Evolutionary conservation across 1,284 basidiomycete species (phyloP).

Genomic region (Melampsora medusae): DNA sequence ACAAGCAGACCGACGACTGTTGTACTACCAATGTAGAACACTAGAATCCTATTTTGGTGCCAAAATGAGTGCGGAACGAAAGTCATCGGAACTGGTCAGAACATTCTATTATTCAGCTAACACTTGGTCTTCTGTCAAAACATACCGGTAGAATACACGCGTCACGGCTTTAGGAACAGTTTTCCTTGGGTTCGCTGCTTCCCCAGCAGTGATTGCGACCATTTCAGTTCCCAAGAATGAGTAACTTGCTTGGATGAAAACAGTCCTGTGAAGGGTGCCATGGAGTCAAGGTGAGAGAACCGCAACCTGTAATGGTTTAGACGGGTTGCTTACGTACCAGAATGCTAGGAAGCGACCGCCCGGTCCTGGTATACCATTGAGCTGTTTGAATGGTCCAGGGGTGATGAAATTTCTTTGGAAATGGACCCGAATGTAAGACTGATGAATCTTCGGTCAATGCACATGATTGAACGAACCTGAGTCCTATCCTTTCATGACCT

Average conservation of each 20-base stretch:
- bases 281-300: slow-evolving; percentile 46
- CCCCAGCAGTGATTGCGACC: slow-evolving; percentile 63
- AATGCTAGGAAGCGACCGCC: slow-evolving; percentile 56
- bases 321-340: slow-evolving; percentile 51
- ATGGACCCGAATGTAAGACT: slow-evolving; percentile 54
- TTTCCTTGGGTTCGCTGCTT: slow-evolving; percentile 68
- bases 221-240: slow-evolving; percentile 82
- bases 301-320: not conserved
- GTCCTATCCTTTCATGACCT: slow-evolving; percentile 58
- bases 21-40: slow-evolving; percentile 50
- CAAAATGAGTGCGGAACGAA: slow-evolving; percentile 49
- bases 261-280: slow-evolving; percentile 34
- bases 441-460: not conserved
- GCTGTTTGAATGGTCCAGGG: slow-evolving; percentile 62
- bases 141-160: slow-evolving; percentile 69
- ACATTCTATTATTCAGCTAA: slow-evolving; percentile 66
- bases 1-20: slow-evolving; percentile 71
- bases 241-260: slow-evolving; percentile 74
- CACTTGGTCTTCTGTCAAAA: slow-evolving; percentile 8
- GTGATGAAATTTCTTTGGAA: slow-evolving; percentile 72
- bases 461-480: slow-evolving; percentile 49
- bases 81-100: slow-evolving; percentile 60
- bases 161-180: slow-evolving; percentile 77
- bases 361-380: slow-evolving; percentile 52
- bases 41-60: slow-evolving; percentile 47